Percentiles rank a stretch among this genome's conserved stretches.
Evolutionary conservation across 164 flowering plant species (phyloP).

Genomic region (Macadamia integrifolia): DNA sequence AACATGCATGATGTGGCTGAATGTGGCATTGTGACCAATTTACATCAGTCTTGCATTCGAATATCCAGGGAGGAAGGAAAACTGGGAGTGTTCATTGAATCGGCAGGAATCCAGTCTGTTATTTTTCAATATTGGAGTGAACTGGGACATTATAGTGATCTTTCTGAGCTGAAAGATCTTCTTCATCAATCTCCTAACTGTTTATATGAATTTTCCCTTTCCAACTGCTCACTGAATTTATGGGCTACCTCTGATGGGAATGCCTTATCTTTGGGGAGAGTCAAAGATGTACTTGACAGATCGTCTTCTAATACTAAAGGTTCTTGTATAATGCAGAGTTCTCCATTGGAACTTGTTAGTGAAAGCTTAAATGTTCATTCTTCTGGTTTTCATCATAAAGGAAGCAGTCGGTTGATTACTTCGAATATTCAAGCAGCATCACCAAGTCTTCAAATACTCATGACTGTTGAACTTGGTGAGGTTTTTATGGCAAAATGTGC

Average conservation of each 20-base stretch:
- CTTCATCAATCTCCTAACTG: constrained; percentile 32
- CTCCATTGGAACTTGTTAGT: constrained; percentile 16
- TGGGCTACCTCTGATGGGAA: constrained; percentile 18
- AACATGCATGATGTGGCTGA: constrained; percentile 31
- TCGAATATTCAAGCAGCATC: constrained; percentile 12
- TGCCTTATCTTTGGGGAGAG: constrained; percentile 20
- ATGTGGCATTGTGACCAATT: constrained; percentile 45
- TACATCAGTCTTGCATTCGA: constrained; percentile 28
- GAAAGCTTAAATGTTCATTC: constrained; percentile 25
- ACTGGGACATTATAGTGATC: constrained; percentile 18
- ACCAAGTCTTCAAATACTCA: constrained; percentile 28
- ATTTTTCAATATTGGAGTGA: constrained; percentile 36
- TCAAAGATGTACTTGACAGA: constrained; percentile 15
- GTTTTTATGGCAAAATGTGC: constrained; percentile 37
- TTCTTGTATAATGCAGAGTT: constrained; percentile 14
- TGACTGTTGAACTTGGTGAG: constrained; percentile 35
- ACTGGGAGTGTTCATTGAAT: constrained; percentile 23
- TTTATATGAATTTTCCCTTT: constrained; percentile 49
- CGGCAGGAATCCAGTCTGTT: constrained; percentile 28
- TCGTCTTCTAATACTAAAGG: constrained; percentile 22
- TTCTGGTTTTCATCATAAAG: constrained; percentile 15
- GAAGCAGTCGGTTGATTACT: constrained; percentile 4
- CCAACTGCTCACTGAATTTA: constrained; percentile 34
- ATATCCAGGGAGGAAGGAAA: constrained; percentile 38
- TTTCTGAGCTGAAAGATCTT: constrained; percentile 23